A percentile compares a stretch with the other conserved stretches of the same genome.
Conservation (phyloP, 2,329 filamentous ascomycete genomes). For the Amauroascus niger region DNA sequence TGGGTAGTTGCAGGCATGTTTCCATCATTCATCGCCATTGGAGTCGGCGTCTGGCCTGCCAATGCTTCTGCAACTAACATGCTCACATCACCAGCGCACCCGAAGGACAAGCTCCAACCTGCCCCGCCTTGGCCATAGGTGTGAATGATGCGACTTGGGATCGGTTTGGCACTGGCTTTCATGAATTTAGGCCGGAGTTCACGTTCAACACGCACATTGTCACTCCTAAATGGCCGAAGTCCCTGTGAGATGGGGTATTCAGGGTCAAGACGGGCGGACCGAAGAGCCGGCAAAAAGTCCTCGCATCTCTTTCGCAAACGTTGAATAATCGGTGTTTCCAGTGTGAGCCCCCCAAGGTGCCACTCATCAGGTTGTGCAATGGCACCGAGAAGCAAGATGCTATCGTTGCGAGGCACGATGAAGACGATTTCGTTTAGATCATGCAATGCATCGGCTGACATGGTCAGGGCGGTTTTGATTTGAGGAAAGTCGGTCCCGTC, state of each 20-base stretch:
- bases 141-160: slow-evolving; percentile 32
- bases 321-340: slow-evolving; percentile 33
- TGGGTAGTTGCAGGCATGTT: too few relatives aligned
- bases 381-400: slow-evolving; percentile 36
- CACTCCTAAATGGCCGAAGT: slow-evolving; percentile 33
- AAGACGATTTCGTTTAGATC: slow-evolving; percentile 21
- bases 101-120: slow-evolving; percentile 28
- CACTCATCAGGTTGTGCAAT: slow-evolving; percentile 33
- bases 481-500: slow-evolving; percentile 37
- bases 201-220: slow-evolving; percentile 38
- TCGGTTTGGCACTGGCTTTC: slow-evolving; percentile 20
- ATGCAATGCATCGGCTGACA: slow-evolving; percentile 29
- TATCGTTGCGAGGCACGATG: slow-evolving; percentile 39
- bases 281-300: slow-evolving; percentile 35
- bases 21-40: too few relatives aligned
- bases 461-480: slow-evolving; percentile 33
- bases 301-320: slow-evolving; percentile 39
- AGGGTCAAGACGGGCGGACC: slow-evolving; percentile 34
- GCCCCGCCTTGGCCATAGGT: slow-evolving; percentile 40
- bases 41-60: too few relatives aligned
- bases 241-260: slow-evolving; percentile 39
- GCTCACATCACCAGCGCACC: background rate
- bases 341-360: slow-evolving; percentile 30
- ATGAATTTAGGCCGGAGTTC: slow-evolving; percentile 29
- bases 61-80: too few relatives aligned